A percentile compares a stretch with the other conserved stretches of the same genome.
Conservation (phyloP, 2,329 filamentous ascomycete genomes). For the Aspergillus unguis region DNA sequence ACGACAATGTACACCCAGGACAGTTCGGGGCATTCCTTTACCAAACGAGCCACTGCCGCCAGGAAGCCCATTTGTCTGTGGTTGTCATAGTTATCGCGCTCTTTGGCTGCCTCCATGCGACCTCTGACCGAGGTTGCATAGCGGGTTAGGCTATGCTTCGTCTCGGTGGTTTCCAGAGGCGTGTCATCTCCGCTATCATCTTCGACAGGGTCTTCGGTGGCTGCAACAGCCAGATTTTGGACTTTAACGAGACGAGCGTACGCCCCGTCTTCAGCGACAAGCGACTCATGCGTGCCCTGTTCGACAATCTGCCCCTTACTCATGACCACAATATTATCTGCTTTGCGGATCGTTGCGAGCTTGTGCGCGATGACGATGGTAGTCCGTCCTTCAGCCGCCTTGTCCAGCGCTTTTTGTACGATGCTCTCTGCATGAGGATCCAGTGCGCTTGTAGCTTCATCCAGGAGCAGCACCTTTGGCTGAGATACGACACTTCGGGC, state of each 20-base stretch:
- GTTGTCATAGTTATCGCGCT: conserved; percentile 8
- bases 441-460: conserved; percentile 90
- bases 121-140: conserved; percentile 5
- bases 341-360: conserved; percentile 87
- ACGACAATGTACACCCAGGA: conserved; percentile 6
- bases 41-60: neutral
- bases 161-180: neutral
- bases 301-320: conserved; percentile 77
- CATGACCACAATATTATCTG: conserved; percentile 96
- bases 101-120: conserved; percentile 1
- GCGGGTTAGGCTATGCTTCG: neutral
- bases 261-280: conserved; percentile 67
- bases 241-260: conserved; percentile 86
- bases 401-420: conserved; percentile 91
- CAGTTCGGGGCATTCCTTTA: conserved; percentile 5
- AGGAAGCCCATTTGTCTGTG: conserved; percentile 7
- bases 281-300: conserved; percentile 79
- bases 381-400: conserved; percentile 78
- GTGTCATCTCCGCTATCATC: neutral
- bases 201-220: conserved; percentile 23
- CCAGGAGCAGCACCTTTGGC: conserved; percentile 85
- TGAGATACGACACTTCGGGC: conserved; percentile 86
- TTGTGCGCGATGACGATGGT: conserved; percentile 96
- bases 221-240: conserved; percentile 66
- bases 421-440: conserved; percentile 96